Evolutionary conservation across 192 early-diverging fungal genomes (phyloP).

Genomic region (Rhizophagus prolifer): DNA sequence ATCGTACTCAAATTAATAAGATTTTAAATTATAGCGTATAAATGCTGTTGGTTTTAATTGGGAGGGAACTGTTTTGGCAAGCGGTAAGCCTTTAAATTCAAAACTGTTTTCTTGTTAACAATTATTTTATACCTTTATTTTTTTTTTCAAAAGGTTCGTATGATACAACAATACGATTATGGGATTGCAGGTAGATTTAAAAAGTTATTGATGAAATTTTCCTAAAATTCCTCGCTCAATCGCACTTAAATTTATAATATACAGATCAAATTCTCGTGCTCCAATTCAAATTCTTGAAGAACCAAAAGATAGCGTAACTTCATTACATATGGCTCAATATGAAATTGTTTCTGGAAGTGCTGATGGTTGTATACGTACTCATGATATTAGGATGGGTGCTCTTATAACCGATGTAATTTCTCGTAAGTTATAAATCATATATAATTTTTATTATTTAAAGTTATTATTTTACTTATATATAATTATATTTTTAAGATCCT

Average conservation of each 20-base stretch:
- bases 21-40: constrained; percentile 51
- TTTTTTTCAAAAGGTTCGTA: constrained; percentile 45
- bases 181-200: constrained; percentile 69
- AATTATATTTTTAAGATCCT: constrained; percentile 52
- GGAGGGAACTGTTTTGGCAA: constrained; percentile 74
- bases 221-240: not conserved
- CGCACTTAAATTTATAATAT: not conserved
- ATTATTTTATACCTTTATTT: not conserved
- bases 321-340: constrained; percentile 64
- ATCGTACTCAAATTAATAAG: not conserved
- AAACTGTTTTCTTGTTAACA: not conserved
- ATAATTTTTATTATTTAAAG: too few relatives aligned
- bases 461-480: constrained; percentile 18
- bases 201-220: not conserved
- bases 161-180: constrained; percentile 73
- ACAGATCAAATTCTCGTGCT: constrained; percentile 52
- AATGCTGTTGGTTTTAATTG: constrained; percentile 82
- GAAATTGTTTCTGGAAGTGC: constrained; percentile 79
- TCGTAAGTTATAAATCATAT: constrained; percentile 43
- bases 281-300: constrained; percentile 86
- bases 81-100: constrained; percentile 54
- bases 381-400: constrained; percentile 82
- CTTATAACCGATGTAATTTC: constrained; percentile 70
- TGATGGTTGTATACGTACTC: constrained; percentile 79
- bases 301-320: constrained; percentile 83